phyloP scores from a whole-genome alignment of 805 yeast genomes.

The Candida koratica region DNA sequence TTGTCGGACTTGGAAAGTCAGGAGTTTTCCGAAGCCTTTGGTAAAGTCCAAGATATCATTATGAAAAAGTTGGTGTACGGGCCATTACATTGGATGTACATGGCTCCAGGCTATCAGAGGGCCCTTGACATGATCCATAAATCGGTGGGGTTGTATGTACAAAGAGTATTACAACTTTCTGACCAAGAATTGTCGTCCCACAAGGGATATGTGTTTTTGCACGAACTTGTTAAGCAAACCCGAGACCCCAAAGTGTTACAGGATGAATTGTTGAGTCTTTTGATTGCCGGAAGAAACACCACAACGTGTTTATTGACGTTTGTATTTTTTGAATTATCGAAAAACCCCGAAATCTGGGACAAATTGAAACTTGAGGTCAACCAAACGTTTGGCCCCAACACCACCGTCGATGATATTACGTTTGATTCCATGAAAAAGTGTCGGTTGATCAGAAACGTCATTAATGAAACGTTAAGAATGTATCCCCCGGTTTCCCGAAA shows the following conservation, averaged over 20 bases:
- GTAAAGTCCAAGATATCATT: neutral
- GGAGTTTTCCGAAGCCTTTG: neutral
- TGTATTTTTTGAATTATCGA: slow-evolving; percentile 28
- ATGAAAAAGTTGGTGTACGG: neutral
- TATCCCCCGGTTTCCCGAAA: slow-evolving; percentile 33
- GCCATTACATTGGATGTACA: neutral
- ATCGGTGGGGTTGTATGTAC: neutral
- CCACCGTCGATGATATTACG: slow-evolving; percentile 16
- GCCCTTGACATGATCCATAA: slow-evolving; percentile 21
- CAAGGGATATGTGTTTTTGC: slow-evolving; percentile 30
- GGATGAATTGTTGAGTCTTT: slow-evolving; percentile 38
- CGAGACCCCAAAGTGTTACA: slow-evolving; percentile 33
- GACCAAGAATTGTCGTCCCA: slow-evolving; percentile 18
- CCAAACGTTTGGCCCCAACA: slow-evolving; percentile 21
- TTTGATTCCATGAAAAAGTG: slow-evolving; percentile 34
- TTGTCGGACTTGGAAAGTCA: neutral
- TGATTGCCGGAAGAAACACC: slow-evolving; percentile 38
- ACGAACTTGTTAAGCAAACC: slow-evolving; percentile 38
- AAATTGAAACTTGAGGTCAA: slow-evolving; percentile 26
- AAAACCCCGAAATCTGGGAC: slow-evolving; percentile 28
- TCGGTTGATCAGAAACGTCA: slow-evolving; percentile 26
- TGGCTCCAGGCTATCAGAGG: neutral
- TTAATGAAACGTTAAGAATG: slow-evolving; percentile 30
- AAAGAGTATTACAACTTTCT: neutral
- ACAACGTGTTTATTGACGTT: slow-evolving; percentile 33